phyloP scores from a whole-genome alignment of 1,284 basidiomycete genomes.

The Ganoderma leucocontextum region DNA sequence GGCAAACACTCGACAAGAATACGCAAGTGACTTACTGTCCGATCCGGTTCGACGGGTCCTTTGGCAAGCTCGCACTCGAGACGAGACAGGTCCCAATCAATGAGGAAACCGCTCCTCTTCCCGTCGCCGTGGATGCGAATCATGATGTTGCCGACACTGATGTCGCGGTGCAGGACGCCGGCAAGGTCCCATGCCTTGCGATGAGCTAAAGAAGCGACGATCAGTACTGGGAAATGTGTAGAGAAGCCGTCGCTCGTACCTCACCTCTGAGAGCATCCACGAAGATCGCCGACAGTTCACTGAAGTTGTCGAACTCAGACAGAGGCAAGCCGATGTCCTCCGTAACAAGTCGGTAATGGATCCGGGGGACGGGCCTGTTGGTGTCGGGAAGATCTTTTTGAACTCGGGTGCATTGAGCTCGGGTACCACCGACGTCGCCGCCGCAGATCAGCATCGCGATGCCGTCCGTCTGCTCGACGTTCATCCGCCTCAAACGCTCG shows the following conservation, averaged over 20 bases:
- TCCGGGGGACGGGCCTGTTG: conserved; percentile 1
- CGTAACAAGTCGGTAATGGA: conserved; percentile 11
- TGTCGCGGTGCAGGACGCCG: conserved; percentile 18
- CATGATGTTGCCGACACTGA: conserved; percentile 25
- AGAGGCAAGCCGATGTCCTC: conserved; percentile 13
- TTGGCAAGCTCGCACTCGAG: background rate
- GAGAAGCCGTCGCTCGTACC: background rate
- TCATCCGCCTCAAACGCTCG: background rate
- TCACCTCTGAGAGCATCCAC: conserved; percentile 5
- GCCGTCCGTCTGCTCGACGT: background rate
- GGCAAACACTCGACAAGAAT: background rate
- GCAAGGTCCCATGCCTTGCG: conserved; percentile 10
- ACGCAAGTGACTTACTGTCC: conserved; percentile 2
- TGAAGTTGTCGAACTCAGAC: conserved; percentile 1
- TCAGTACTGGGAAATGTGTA: background rate
- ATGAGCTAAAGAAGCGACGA: conserved; percentile 4
- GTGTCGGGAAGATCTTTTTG: conserved; percentile 1
- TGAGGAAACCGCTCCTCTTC: background rate
- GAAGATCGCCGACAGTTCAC: conserved; percentile 1
- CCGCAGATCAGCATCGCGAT: conserved; percentile 19
- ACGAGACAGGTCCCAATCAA: conserved; percentile 23
- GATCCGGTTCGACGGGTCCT: background rate
- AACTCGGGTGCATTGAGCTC: conserved; percentile 8
- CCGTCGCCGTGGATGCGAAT: conserved; percentile 4
- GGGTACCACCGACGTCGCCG: conserved; percentile 20